Evolutionary conservation across 306 rosid genomes (phyloP).

Genomic region (Chamaecrista fasciculata): DNA sequence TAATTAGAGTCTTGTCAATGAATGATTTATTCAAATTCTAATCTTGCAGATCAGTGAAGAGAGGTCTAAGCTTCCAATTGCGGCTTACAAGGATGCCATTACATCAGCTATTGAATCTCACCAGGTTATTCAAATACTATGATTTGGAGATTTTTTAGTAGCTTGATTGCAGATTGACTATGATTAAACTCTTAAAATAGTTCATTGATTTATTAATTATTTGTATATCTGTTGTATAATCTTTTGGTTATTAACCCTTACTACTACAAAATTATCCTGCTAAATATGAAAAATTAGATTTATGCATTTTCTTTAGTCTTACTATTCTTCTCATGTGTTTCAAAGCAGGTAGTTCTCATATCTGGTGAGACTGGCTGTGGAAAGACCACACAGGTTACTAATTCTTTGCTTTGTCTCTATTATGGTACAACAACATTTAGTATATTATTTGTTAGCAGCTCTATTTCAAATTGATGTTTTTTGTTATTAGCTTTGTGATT

Average conservation of each 20-base stretch:
- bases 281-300: slow-evolving; percentile 25
- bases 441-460: slow-evolving; percentile 25
- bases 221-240: slow-evolving; percentile 9
- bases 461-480: slow-evolving; percentile 15
- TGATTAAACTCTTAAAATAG: slow-evolving; percentile 18
- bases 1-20: slow-evolving; percentile 23
- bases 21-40: slow-evolving; percentile 28
- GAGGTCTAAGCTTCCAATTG: slow-evolving; percentile 81
- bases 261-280: not conserved
- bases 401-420: slow-evolving; percentile 45
- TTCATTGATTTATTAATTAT: slow-evolving; percentile 25
- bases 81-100: slow-evolving; percentile 69
- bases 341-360: slow-evolving; percentile 82
- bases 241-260: slow-evolving; percentile 14
- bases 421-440: slow-evolving; percentile 36
- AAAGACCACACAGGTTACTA: slow-evolving; percentile 94
- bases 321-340: slow-evolving; percentile 31
- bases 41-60: slow-evolving; percentile 48
- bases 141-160: slow-evolving; percentile 7
- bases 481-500: slow-evolving; percentile 15
- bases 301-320: slow-evolving; percentile 30
- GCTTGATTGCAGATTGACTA: slow-evolving; percentile 24
- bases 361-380: slow-evolving; percentile 98
- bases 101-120: slow-evolving; percentile 70
- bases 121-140: slow-evolving; percentile 59